Conservation (phyloP, 2,329 filamentous ascomycete species). For the Alternaria gansuensis region DNA sequence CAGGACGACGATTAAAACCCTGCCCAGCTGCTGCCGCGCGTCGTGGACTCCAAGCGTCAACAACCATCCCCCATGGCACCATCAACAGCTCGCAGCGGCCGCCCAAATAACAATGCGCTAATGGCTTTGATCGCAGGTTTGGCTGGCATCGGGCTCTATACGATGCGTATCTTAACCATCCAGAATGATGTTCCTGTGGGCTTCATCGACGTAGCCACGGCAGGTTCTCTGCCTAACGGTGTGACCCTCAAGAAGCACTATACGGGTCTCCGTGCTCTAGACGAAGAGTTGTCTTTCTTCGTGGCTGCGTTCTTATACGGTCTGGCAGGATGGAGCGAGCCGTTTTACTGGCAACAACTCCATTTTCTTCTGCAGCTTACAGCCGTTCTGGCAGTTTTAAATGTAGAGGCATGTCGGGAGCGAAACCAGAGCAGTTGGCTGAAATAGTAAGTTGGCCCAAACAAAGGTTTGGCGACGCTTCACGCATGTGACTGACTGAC, state of each 20-base stretch:
- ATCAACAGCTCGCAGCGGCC: constrained; percentile 10
- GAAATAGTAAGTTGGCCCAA: constrained; percentile 26
- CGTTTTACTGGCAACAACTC: constrained; percentile 30
- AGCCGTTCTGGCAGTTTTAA: constrained; percentile 19
- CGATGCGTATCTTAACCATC: constrained; percentile 24
- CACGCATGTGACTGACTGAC: not conserved
- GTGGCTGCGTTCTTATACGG: constrained; percentile 27
- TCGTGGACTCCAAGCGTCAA: not conserved
- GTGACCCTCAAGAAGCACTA: constrained; percentile 25
- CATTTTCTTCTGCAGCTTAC: constrained; percentile 27
- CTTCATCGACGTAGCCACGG: constrained; percentile 7
- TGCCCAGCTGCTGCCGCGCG: not conserved
- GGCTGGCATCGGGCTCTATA: constrained; percentile 19
- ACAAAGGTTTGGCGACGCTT: not conserved
- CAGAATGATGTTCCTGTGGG: constrained; percentile 18
- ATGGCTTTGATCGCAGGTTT: constrained; percentile 5
- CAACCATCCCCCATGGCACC: constrained; percentile 19
- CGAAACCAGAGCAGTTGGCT: constrained; percentile 27
- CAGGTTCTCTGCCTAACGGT: constrained; percentile 24
- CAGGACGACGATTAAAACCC: not conserved
- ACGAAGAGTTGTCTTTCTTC: constrained; percentile 22
- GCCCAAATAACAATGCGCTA: constrained; percentile 24
- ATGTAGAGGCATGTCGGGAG: constrained; percentile 30
- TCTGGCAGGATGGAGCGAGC: constrained; percentile 22
- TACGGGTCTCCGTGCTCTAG: constrained; percentile 23